Conservation (phyloP, 192 early-diverging fungal genomes). For the Coemansia sp. region DNA sequence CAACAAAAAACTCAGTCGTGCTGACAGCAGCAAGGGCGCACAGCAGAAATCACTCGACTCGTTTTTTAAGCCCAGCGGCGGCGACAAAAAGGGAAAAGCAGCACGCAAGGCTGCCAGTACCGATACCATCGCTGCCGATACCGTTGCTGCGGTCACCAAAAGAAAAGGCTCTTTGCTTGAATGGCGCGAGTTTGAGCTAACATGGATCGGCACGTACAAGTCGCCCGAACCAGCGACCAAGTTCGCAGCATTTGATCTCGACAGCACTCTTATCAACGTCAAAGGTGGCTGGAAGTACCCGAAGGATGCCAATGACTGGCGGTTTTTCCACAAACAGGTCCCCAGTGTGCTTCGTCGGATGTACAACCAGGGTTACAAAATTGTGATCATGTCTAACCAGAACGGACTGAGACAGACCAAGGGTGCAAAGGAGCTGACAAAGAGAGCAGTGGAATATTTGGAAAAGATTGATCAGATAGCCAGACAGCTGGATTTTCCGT, state of each 20-base stretch:
- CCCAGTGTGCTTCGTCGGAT: constrained; percentile 61
- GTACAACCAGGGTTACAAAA: constrained; percentile 61
- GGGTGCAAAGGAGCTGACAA: constrained; percentile 17
- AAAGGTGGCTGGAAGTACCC: constrained; percentile 63
- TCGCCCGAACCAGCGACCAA: constrained; percentile 27
- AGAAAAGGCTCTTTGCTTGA: constrained; percentile 9
- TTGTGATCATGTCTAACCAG: constrained; percentile 43
- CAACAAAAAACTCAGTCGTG: not conserved
- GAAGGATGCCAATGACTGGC: constrained; percentile 80
- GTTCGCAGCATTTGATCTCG: constrained; percentile 59
- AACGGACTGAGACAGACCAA: constrained; percentile 22
- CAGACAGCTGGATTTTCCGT: constrained; percentile 71
- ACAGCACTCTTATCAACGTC: constrained; percentile 72
- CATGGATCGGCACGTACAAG: constrained; percentile 46
- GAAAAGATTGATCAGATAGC: constrained; percentile 74
- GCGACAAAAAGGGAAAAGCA: not conserved
- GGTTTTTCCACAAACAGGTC: constrained; percentile 61
- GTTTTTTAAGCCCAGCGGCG: constrained; percentile 20
- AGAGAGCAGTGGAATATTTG: constrained; percentile 35
- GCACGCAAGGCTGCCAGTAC: constrained; percentile 1
- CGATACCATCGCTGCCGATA: not conserved
- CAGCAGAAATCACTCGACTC: constrained; percentile 18
- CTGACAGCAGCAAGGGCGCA: not conserved
- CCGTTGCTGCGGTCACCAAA: not conserved
- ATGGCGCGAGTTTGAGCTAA: constrained; percentile 40